These are phyloP conservation scores for Coleophoma crateriformis DNA, from an alignment of 2,329 filamentous ascomycete genomes.

Conservation along the genomic window DNA sequence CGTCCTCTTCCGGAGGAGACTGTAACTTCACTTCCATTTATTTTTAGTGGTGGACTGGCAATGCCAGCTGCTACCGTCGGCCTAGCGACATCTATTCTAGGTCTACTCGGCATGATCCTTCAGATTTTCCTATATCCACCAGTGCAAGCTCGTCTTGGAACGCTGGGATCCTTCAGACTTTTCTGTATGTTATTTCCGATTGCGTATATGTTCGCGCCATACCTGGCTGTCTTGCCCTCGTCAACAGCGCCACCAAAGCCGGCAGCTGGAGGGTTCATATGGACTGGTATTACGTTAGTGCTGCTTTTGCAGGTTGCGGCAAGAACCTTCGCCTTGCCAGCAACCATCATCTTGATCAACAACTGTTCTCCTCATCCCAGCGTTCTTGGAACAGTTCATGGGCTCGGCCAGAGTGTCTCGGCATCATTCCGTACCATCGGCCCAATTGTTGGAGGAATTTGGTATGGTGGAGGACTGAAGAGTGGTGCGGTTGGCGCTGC, in stretches of 20 bases:
- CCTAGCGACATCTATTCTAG: slow-evolving; percentile 63
- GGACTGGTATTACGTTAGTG: slow-evolving; percentile 47
- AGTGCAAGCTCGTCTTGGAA: slow-evolving; percentile 59
- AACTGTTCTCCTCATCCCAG: slow-evolving; percentile 51
- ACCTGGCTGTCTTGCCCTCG: slow-evolving; percentile 46
- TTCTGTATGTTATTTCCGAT: slow-evolving; percentile 63
- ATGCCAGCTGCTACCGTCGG: slow-evolving; percentile 63
- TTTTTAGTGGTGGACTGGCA: slow-evolving; percentile 59
- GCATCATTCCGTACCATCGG: slow-evolving; percentile 49
- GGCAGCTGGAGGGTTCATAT: slow-evolving; percentile 43
- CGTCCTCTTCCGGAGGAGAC: slow-evolving; percentile 27
- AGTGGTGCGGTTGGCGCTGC: slow-evolving; percentile 48
- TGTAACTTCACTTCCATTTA: slow-evolving; percentile 19
- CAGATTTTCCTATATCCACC: slow-evolving; percentile 65
- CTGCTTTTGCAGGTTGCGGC: slow-evolving; percentile 51
- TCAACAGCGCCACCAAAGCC: slow-evolving; percentile 26
- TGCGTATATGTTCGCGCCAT: slow-evolving; percentile 63
- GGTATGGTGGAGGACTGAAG: slow-evolving; percentile 45
- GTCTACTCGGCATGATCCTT: slow-evolving; percentile 61
- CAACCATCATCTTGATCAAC: slow-evolving; percentile 53
- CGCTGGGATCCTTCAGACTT: slow-evolving; percentile 58
- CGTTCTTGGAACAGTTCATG: slow-evolving; percentile 53
- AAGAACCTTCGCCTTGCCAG: slow-evolving; percentile 53
- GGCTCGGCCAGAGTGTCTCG: slow-evolving; percentile 49
- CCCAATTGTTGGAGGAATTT: slow-evolving; percentile 47